These are phyloP conservation scores for Microdochium nivale DNA, from an alignment of 2,329 filamentous ascomycete species.

Conservation along the genomic window DNA sequence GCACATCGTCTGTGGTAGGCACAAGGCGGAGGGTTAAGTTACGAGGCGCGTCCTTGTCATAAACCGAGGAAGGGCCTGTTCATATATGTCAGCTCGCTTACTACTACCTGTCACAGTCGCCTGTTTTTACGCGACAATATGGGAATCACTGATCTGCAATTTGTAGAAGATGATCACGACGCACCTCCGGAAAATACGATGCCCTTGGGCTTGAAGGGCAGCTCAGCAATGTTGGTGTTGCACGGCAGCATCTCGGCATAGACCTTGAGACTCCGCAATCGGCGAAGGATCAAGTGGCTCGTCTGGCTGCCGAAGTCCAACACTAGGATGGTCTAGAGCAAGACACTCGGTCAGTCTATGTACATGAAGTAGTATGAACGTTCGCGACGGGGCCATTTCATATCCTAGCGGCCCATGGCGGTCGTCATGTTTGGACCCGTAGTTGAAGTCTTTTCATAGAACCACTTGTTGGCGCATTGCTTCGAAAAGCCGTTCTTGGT, in stretches of 20 bases:
- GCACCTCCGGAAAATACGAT: constrained; percentile 70
- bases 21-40: constrained; percentile 11
- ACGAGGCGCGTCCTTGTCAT: constrained; percentile 62
- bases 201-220: constrained; percentile 73
- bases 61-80: constrained; percentile 62
- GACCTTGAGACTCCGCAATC: constrained; percentile 69
- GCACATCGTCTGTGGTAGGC: background rate
- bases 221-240: constrained; percentile 69
- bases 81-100: constrained; percentile 1
- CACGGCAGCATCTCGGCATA: constrained; percentile 86
- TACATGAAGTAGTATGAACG: background rate
- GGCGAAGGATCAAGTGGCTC: constrained; percentile 65
- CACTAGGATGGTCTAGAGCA: constrained; percentile 60
- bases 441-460: no score
- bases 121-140: no score
- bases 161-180: no score
- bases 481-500: no score
- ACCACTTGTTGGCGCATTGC: no score
- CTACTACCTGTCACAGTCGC: constrained; percentile 1
- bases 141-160: no score
- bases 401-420: no score
- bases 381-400: background rate
- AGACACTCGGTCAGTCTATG: background rate
- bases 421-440: no score
- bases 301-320: constrained; percentile 67